Conservation (phyloP, 1,139 yeast genomes). For the Suhomyces terraborum region DNA sequence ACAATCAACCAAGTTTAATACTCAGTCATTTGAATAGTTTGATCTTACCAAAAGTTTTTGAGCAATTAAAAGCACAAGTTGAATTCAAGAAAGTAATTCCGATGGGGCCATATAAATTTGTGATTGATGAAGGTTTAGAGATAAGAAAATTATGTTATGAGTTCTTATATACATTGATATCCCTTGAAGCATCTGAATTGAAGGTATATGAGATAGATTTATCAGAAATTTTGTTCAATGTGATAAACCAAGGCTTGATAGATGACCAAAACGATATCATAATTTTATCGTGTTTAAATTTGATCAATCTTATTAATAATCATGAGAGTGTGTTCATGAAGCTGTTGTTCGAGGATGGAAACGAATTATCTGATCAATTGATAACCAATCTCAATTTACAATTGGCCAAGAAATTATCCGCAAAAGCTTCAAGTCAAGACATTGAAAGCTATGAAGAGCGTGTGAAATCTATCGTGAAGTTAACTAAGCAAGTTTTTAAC, state of each 20-base stretch:
- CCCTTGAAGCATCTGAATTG: conserved; percentile 25
- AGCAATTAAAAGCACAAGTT: conserved; percentile 57
- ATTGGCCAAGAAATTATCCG: conserved; percentile 38
- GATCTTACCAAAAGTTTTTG: conserved; percentile 50
- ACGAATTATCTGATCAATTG: conserved; percentile 24
- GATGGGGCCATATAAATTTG: conserved; percentile 88
- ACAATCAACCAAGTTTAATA: conserved; percentile 34
- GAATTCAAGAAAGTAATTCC: conserved; percentile 66
- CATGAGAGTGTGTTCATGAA: conserved; percentile 20
- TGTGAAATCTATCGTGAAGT: conserved; percentile 30
- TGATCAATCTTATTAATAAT: conserved; percentile 31
- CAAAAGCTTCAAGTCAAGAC: conserved; percentile 49
- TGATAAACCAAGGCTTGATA: conserved; percentile 35
- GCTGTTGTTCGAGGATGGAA: conserved; percentile 22
- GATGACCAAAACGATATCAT: conserved; percentile 46
- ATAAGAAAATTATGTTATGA: conserved; percentile 76
- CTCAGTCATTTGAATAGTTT: conserved; percentile 16
- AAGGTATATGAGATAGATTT: conserved; percentile 23
- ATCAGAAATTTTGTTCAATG: conserved; percentile 28
- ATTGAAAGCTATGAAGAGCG: conserved; percentile 38
- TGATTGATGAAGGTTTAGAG: conserved; percentile 77
- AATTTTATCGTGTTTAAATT: conserved; percentile 38
- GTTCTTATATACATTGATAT: conserved; percentile 57
- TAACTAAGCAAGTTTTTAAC: conserved; percentile 20
- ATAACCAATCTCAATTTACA: conserved; percentile 30